Evolutionary conservation across 2,329 filamentous ascomycete genomes (phyloP).

Genomic region (Fusarium sp.): DNA sequence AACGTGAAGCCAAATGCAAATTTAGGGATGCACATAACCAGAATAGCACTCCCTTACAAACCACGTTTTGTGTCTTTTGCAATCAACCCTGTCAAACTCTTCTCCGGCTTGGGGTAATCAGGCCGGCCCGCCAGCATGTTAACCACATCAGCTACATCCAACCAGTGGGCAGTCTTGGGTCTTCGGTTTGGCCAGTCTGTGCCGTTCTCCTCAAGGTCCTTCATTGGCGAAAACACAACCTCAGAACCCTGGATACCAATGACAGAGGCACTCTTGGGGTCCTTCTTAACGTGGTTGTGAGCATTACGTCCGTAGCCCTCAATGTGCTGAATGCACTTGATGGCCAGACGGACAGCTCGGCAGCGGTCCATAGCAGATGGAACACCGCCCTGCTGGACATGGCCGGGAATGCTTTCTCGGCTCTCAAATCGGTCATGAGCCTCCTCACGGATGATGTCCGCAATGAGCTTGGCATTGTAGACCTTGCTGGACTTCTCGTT

Average conservation of each 20-base stretch:
- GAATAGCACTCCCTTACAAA: slow-evolving; percentile 32
- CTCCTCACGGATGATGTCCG: slow-evolving; percentile 94
- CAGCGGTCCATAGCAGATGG: slow-evolving; percentile 97
- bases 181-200: slow-evolving; percentile 94
- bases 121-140: slow-evolving; percentile 85
- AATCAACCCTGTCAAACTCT: slow-evolving; percentile 60
- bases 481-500: slow-evolving; percentile 94
- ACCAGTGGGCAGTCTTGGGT: slow-evolving; percentile 88
- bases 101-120: slow-evolving; percentile 61
- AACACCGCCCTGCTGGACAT: slow-evolving; percentile 93
- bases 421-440: slow-evolving; percentile 92
- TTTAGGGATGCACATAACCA: slow-evolving; percentile 22
- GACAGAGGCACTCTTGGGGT: slow-evolving; percentile 79
- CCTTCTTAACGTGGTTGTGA: slow-evolving; percentile 74
- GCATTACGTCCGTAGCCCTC: slow-evolving; percentile 78
- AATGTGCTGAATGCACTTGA: slow-evolving; percentile 93
- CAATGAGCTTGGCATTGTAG: slow-evolving; percentile 92
- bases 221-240: slow-evolving; percentile 87
- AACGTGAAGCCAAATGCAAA: slow-evolving; percentile 19
- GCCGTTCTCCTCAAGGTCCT: slow-evolving; percentile 80
- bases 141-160: slow-evolving; percentile 80
- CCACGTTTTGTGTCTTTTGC: slow-evolving; percentile 73
- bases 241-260: slow-evolving; percentile 93
- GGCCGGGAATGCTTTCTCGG: slow-evolving; percentile 88
- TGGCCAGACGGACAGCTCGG: slow-evolving; percentile 88